phyloP scores from a whole-genome alignment of 306 rosid genomes.

The Quercus wislizeni region DNA sequence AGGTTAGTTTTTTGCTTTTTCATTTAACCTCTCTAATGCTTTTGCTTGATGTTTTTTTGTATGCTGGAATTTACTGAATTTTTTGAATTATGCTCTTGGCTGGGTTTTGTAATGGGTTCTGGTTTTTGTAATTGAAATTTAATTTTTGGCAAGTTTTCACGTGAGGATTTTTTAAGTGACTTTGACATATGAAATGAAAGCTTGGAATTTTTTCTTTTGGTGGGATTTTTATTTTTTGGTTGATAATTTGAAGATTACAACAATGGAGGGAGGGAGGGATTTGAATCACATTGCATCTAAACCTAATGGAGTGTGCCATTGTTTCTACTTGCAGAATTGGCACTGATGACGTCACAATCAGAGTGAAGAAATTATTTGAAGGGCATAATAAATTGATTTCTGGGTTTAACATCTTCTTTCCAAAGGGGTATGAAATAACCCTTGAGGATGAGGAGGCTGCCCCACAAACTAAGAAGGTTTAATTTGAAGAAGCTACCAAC shows the following conservation, averaged over 20 bases:
- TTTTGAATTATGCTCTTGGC: background rate
- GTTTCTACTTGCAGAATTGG: conserved; percentile 63
- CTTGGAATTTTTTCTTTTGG: background rate
- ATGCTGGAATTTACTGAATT: conserved; percentile 12
- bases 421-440: conserved; percentile 89
- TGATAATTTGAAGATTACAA: too few species aligned
- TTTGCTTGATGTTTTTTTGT: background rate
- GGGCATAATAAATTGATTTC: conserved; percentile 87
- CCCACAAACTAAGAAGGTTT: conserved; percentile 83
- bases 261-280: too few species aligned
- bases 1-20: background rate
- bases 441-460: conserved; percentile 70
- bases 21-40: background rate
- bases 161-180: background rate
- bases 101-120: background rate
- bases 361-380: conserved; percentile 91
- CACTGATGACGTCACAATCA: conserved; percentile 81
- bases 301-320: conserved; percentile 8
- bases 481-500: conserved; percentile 93
- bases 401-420: conserved; percentile 93
- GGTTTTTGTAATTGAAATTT: background rate
- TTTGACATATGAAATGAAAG: background rate
- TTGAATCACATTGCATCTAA: background rate
- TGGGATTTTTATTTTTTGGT: background rate
- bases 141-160: background rate